phyloP scores from a whole-genome alignment of 345 rosid species.

The Corchorus capsularis region DNA sequence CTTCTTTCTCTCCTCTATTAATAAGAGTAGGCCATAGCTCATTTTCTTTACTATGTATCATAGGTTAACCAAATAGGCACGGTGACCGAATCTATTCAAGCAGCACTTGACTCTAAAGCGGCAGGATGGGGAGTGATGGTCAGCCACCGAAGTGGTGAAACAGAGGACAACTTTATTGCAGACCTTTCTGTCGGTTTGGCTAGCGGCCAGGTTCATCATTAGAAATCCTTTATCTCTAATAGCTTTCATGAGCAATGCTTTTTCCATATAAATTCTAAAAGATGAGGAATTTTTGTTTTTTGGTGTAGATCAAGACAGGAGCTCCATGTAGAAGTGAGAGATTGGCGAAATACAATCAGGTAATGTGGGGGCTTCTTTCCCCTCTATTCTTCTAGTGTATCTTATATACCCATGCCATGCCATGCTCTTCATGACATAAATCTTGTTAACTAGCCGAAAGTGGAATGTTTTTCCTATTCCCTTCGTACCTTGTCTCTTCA shows the following conservation, averaged over 20 bases:
- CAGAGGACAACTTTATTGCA: constrained; percentile 95
- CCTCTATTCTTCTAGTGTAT: constrained; percentile 1
- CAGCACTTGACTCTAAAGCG: constrained; percentile 95
- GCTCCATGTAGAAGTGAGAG: constrained; percentile 99
- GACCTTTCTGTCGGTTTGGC: constrained; percentile 98
- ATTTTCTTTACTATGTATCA: constrained; percentile 11
- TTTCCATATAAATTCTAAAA: neutral
- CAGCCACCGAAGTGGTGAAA: constrained; percentile 98
- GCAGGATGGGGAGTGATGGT: constrained; percentile 99
- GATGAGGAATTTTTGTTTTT: constrained; percentile 15
- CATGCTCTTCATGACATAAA: neutral
- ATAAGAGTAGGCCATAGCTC: neutral
- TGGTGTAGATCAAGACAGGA: constrained; percentile 89
- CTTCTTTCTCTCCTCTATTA: neutral
- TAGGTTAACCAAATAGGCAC: constrained; percentile 99
- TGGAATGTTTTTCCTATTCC: neutral
- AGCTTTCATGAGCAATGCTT: neutral
- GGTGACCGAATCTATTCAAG: constrained; percentile 91
- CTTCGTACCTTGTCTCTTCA: neutral
- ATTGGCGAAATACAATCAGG: constrained; percentile 98
- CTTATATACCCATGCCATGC: constrained; percentile 1
- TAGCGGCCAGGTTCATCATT: constrained; percentile 78
- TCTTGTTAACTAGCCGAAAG: neutral
- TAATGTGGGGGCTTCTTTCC: constrained; percentile 23
- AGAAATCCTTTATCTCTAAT: constrained; percentile 17